These are phyloP conservation scores for Setaria viridis DNA, from an alignment of 202 grass and related monocot species.

Conservation along the genomic window DNA sequence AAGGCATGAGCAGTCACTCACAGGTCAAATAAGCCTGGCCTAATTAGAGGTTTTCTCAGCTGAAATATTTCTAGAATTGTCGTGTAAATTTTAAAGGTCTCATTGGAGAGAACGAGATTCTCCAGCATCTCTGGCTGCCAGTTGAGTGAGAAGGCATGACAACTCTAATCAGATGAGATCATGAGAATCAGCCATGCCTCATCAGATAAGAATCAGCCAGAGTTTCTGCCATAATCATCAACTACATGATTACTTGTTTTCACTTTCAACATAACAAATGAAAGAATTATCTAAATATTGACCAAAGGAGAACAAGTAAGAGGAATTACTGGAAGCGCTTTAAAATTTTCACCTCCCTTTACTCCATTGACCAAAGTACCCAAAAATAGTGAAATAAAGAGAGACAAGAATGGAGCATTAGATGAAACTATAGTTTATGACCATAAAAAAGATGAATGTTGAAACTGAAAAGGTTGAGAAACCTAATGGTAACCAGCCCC, in stretches of 20 bases:
- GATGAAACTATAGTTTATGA: too few species aligned
- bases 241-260: background rate
- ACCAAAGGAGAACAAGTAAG: background rate
- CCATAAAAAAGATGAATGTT: too few species aligned
- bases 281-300: background rate
- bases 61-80: background rate
- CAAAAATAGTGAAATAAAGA: too few species aligned
- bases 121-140: slow-evolving; percentile 14
- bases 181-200: background rate
- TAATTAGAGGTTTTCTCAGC: background rate
- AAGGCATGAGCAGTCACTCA: background rate
- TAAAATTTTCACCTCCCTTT: too few species aligned
- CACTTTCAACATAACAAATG: background rate
- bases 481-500: too few species aligned
- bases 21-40: background rate
- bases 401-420: too few species aligned
- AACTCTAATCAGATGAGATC: background rate
- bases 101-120: background rate
- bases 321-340: too few species aligned
- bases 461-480: too few species aligned
- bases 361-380: too few species aligned
- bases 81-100: background rate
- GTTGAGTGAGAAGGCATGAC: background rate
- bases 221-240: background rate
- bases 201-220: background rate